phyloP scores from a whole-genome alignment of 2,329 filamentous ascomycete species.

The Phyllosticta citriasiana region DNA sequence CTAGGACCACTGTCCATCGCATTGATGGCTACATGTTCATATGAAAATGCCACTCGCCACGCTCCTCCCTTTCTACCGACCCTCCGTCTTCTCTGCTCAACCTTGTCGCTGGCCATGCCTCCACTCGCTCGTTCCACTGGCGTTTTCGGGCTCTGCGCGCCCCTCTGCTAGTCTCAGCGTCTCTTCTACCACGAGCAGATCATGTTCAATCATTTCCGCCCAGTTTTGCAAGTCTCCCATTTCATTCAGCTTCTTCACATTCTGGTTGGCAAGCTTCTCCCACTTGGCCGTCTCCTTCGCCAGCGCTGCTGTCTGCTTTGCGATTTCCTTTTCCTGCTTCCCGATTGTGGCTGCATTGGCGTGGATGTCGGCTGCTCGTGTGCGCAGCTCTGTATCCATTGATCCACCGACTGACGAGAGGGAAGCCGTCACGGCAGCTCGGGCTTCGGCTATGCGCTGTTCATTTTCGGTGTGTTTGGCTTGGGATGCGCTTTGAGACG shows the following conservation, averaged over 20 bases:
- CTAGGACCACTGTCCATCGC: too few species aligned
- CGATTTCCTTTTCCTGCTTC: conserved; percentile 57
- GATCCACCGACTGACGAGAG: conserved; percentile 52
- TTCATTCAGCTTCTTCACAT: conserved; percentile 60
- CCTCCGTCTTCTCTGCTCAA: too few species aligned
- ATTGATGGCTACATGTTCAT: too few species aligned
- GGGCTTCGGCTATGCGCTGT: conserved; percentile 36
- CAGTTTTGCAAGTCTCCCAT: conserved; percentile 77
- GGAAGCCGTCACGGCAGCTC: conserved; percentile 41
- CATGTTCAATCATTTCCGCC: conserved; percentile 63
- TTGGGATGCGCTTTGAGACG: conserved; percentile 1
- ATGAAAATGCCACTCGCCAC: too few species aligned
- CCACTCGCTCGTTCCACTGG: conserved; percentile 22
- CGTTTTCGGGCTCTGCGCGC: conserved; percentile 17
- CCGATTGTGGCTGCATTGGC: conserved; percentile 55
- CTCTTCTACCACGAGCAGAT: conserved; percentile 31
- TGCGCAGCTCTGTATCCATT: conserved; percentile 57
- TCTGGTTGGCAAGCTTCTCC: conserved; percentile 51
- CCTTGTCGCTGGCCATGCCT: background rate
- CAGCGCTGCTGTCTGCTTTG: conserved; percentile 49
- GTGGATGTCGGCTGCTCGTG: conserved; percentile 60
- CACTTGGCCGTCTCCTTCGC: conserved; percentile 56
- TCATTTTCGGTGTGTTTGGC: background rate
- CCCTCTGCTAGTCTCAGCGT: conserved; percentile 28
- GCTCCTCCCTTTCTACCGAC: too few species aligned